These are phyloP conservation scores for Phaeoacremonium minimum DNA, from an alignment of 2,329 filamentous ascomycete genomes.

Conservation along the genomic window DNA sequence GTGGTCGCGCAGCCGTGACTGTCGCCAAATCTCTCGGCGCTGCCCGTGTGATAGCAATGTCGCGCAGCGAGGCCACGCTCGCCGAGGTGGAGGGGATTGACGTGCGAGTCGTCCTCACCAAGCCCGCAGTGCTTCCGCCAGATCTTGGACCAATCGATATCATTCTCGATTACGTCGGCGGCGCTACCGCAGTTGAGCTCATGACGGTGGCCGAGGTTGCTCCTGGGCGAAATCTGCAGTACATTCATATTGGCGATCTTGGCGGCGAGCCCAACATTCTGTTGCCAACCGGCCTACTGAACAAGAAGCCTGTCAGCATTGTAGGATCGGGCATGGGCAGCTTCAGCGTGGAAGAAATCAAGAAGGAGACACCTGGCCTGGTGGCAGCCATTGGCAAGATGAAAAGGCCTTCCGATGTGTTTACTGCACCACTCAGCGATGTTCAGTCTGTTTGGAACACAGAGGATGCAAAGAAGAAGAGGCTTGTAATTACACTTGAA, in stretches of 20 bases:
- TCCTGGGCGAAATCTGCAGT: not conserved
- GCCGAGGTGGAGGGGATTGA: constrained; percentile 36
- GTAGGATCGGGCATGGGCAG: constrained; percentile 4
- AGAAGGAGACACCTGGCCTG: constrained; percentile 3
- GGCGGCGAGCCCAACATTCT: not conserved
- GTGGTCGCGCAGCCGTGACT: constrained; percentile 43
- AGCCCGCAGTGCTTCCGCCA: constrained; percentile 15
- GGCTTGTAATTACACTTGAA: constrained; percentile 1
- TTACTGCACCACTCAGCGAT: not conserved
- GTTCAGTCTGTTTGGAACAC: constrained; percentile 1
- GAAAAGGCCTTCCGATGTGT: constrained; percentile 1
- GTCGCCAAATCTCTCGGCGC: constrained; percentile 44
- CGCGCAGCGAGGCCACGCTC: constrained; percentile 37
- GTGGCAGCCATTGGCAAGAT: constrained; percentile 1
- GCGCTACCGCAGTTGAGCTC: not conserved
- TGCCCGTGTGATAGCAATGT: constrained; percentile 43
- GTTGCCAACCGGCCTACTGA: not conserved
- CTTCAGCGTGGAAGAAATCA: constrained; percentile 1
- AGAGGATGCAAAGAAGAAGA: constrained; percentile 3
- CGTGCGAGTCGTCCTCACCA: constrained; percentile 34
- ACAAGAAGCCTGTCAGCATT: constrained; percentile 4
- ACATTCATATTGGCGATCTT: constrained; percentile 2
- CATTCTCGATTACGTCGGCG: constrained; percentile 2
- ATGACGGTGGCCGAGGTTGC: not conserved
- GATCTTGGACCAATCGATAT: not conserved